These are phyloP conservation scores for Monosporascus ibericus DNA, from an alignment of 2,329 filamentous ascomycete species.

Conservation along the genomic window DNA sequence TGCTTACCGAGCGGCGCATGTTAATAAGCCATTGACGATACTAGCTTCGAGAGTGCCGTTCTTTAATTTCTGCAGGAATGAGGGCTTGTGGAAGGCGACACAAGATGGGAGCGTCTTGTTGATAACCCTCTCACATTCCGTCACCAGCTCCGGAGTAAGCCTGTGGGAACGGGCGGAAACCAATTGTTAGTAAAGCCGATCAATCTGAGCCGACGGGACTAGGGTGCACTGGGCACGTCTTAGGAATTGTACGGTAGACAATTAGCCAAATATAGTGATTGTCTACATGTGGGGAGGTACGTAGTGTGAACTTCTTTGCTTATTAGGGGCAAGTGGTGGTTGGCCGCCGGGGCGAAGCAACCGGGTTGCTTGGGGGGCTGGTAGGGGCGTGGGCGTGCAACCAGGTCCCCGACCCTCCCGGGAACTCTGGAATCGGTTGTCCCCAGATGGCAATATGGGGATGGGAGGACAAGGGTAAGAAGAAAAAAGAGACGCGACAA, in stretches of 20 bases:
- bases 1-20: constrained; percentile 51
- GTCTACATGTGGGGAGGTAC: neutral
- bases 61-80: constrained; percentile 56
- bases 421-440: neutral
- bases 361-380: neutral
- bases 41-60: constrained; percentile 48
- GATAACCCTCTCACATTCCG: constrained; percentile 55
- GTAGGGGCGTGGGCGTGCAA: neutral
- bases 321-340: neutral
- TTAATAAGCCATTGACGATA: constrained; percentile 52
- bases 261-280: neutral
- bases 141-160: constrained; percentile 50
- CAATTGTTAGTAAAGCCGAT: constrained; percentile 17
- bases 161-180: constrained; percentile 24
- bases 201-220: constrained; percentile 12
- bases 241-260: neutral
- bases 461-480: constrained; percentile 4
- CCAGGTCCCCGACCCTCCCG: neutral
- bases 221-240: constrained; percentile 9
- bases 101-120: constrained; percentile 56
- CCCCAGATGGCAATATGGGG: constrained; percentile 2
- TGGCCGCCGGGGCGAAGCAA: neutral
- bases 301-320: neutral
- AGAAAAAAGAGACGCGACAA: neutral
- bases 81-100: constrained; percentile 58